These are phyloP conservation scores for Arabis alpina DNA, from an alignment of 345 rosid genomes.

Conservation along the genomic window DNA sequence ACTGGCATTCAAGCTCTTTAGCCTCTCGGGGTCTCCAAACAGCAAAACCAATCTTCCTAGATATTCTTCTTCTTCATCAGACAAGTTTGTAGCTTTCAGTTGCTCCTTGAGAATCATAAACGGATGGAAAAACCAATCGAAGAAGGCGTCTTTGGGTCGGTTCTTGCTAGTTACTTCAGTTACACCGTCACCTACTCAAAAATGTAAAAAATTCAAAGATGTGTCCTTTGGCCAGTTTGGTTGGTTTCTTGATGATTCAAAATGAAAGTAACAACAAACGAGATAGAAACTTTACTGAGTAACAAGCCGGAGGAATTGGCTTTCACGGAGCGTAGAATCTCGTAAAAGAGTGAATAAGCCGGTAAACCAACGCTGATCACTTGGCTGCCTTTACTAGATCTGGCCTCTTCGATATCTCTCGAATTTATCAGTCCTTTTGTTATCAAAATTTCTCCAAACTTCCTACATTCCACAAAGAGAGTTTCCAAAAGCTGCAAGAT, in stretches of 20 bases:
- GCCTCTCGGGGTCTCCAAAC: slow-evolving; percentile 61
- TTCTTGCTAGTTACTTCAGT: slow-evolving; percentile 73
- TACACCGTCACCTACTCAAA: slow-evolving; percentile 55
- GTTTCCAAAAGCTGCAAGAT: slow-evolving; percentile 60
- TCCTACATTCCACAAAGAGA: slow-evolving; percentile 66
- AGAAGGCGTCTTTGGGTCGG: slow-evolving; percentile 84
- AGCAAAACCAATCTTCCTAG: slow-evolving; percentile 73
- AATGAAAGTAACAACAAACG: neutral
- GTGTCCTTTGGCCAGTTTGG: neutral
- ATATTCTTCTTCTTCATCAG: slow-evolving; percentile 79
- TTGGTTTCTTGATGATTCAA: slow-evolving; percentile 12
- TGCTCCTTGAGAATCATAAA: slow-evolving; percentile 86
- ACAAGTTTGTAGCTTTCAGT: slow-evolving; percentile 77
- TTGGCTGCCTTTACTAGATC: slow-evolving; percentile 56
- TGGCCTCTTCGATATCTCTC: slow-evolving; percentile 81
- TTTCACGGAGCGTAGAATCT: slow-evolving; percentile 65
- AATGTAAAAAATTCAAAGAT: neutral
- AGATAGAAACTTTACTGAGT: slow-evolving; percentile 54
- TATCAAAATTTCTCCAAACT: slow-evolving; percentile 63
- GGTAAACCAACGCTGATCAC: slow-evolving; percentile 90
- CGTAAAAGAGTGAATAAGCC: slow-evolving; percentile 70
- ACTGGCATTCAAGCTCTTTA: slow-evolving; percentile 53
- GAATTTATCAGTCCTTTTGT: slow-evolving; percentile 73
- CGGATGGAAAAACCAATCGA: slow-evolving; percentile 92
- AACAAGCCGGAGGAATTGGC: slow-evolving; percentile 68